Percentiles rank a stretch among this genome's conserved stretches.
phyloP scores from a whole-genome alignment of 495 filamentous ascomycete species.

The Pseudomonodictys pantanalensis region DNA sequence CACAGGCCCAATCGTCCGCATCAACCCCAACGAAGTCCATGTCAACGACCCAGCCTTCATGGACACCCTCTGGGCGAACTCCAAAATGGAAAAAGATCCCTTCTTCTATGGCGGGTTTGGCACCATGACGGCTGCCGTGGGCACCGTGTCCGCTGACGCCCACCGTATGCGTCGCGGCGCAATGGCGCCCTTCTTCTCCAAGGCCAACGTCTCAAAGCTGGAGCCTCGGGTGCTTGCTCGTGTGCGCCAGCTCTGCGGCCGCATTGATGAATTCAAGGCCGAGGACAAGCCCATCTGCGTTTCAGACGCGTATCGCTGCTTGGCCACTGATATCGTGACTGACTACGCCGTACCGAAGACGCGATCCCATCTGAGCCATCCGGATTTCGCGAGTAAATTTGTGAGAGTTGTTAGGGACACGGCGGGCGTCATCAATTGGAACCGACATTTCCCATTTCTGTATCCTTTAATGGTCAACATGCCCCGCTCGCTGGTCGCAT shows the following conservation, averaged over 20 bases:
- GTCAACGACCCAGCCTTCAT: constrained; percentile 33
- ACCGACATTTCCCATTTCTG: neutral
- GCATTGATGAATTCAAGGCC: neutral
- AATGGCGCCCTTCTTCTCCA: constrained; percentile 52
- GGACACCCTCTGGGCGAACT: constrained; percentile 24
- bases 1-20: constrained; percentile 38
- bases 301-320: constrained; percentile 4
- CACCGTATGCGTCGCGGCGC: constrained; percentile 12
- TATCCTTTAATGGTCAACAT: constrained; percentile 3
- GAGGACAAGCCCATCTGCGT: neutral
- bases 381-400: neutral
- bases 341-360: constrained; percentile 5
- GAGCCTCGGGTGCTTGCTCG: constrained; percentile 49
- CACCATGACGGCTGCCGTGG: neutral
- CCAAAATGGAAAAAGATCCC: constrained; percentile 23
- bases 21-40: constrained; percentile 38
- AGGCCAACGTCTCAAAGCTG: constrained; percentile 42
- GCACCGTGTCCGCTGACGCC: constrained; percentile 10
- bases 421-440: constrained; percentile 6
- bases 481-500: neutral
- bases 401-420: constrained; percentile 1
- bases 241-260: constrained; percentile 41
- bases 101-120: constrained; percentile 16
- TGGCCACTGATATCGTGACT: constrained; percentile 7
- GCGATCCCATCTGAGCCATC: no score